A percentile compares a stretch with the other conserved stretches of the same genome.
Evolutionary conservation across 805 yeast genomes (phyloP).

Genomic region (Ogataea nonfermentans): DNA sequence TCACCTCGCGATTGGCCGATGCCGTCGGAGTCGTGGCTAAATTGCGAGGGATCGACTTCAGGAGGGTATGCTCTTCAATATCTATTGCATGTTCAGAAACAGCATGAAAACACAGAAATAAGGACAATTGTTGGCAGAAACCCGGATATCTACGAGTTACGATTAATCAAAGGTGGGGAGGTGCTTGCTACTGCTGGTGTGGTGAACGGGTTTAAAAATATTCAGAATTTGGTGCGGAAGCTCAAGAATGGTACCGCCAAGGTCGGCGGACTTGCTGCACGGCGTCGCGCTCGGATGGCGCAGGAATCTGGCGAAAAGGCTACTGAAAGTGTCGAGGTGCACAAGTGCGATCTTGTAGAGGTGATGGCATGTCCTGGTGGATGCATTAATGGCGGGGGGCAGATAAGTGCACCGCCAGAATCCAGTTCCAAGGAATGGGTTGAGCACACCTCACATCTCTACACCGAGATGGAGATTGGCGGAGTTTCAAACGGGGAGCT

Average conservation of each 20-base stretch:
- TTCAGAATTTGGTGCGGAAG: constrained; percentile 88
- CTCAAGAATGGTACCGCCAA: constrained; percentile 43
- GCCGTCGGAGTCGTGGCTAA: constrained; percentile 61
- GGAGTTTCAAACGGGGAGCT: constrained; percentile 3
- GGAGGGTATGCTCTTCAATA: constrained; percentile 88
- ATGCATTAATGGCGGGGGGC: constrained; percentile 97
- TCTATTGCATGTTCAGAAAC: constrained; percentile 39
- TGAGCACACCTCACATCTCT: constrained; percentile 34
- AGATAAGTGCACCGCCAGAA: constrained; percentile 51
- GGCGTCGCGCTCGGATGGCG: constrained; percentile 41
- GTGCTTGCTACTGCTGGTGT: constrained; percentile 59
- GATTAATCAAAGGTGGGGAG: constrained; percentile 41
- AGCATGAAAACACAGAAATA: constrained; percentile 28
- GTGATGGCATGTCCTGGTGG: constrained; percentile 99
- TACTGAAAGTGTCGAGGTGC: constrained; percentile 52
- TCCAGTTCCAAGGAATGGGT: constrained; percentile 43
- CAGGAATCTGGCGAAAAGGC: constrained; percentile 3
- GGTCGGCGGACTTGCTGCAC: constrained; percentile 38
- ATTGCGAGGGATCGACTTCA: constrained; percentile 75
- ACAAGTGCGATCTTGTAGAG: constrained; percentile 77
- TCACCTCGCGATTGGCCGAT: constrained; percentile 68
- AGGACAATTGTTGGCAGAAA: constrained; percentile 63
- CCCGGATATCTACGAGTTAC: constrained; percentile 69
- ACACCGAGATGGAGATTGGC: constrained; percentile 34
- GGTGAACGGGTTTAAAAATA: constrained; percentile 90